These are phyloP conservation scores for Coemansia sp. DNA, from an alignment of 192 early-diverging fungal species.

Conservation along the genomic window DNA sequence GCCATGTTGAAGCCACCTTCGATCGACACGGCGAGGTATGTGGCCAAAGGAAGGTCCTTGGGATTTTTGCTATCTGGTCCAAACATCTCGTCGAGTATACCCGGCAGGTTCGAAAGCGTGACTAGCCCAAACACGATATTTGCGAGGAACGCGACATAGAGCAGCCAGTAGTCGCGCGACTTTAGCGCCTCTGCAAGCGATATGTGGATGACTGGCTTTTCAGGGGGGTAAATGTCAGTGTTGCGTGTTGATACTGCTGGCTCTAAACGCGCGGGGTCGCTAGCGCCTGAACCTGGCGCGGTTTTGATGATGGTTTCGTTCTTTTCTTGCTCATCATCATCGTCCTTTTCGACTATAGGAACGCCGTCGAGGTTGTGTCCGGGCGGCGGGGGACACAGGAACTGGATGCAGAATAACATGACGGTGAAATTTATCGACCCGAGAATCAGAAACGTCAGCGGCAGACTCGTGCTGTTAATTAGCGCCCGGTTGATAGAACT, in stretches of 20 bases:
- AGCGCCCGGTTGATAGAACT: conserved; percentile 65
- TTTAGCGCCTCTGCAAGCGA: conserved; percentile 56
- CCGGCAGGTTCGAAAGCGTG: conserved; percentile 59
- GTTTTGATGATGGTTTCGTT: neutral
- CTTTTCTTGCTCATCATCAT: too few relatives aligned
- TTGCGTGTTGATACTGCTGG: neutral
- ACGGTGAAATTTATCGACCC: conserved; percentile 63
- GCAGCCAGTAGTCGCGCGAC: conserved; percentile 63
- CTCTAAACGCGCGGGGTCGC: neutral
- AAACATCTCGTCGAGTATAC: conserved; percentile 58
- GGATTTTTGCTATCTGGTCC: conserved; percentile 43
- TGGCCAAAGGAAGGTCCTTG: conserved; percentile 21
- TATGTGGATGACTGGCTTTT: conserved; percentile 47
- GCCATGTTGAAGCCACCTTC: conserved; percentile 64
- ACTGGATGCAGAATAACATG: conserved; percentile 58
- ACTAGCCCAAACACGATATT: conserved; percentile 66
- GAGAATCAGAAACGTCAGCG: conserved; percentile 65
- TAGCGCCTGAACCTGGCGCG: neutral
- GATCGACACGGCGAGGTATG: conserved; percentile 58
- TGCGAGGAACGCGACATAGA: conserved; percentile 61
- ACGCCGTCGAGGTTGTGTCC: conserved; percentile 68
- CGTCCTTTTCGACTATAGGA: conserved; percentile 35
- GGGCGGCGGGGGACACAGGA: conserved; percentile 63
- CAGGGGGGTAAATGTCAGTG: conserved; percentile 1
- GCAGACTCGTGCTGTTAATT: conserved; percentile 57